Percentiles rank a stretch among this genome's conserved stretches.
Evolutionary conservation across 2,329 filamentous ascomycete species (phyloP).

Genomic region (Diplodia scrobiculata): DNA sequence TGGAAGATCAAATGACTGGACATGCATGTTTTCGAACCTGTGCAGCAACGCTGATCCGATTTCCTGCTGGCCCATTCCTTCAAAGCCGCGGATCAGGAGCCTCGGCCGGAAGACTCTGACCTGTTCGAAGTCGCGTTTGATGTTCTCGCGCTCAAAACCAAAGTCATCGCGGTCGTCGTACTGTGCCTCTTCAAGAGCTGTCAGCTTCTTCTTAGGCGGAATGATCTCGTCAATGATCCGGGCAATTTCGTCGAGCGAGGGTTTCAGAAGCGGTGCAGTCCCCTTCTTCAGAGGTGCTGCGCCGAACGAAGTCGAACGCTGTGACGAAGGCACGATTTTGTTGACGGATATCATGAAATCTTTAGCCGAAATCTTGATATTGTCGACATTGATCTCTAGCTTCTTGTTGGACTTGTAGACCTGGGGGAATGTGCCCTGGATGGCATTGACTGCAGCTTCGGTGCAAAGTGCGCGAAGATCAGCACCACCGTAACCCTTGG

Average conservation of each 20-base stretch:
- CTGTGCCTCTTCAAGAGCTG: slow-evolving; percentile 90
- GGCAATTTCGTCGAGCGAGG: slow-evolving; percentile 71
- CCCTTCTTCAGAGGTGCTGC: slow-evolving; percentile 77
- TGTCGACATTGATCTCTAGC: slow-evolving; percentile 79
- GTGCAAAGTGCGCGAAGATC: slow-evolving; percentile 93
- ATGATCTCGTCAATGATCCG: slow-evolving; percentile 71
- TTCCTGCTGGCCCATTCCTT: slow-evolving; percentile 94
- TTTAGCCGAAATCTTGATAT: slow-evolving; percentile 83
- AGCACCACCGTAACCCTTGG: slow-evolving; percentile 95
- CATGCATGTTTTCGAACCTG: slow-evolving; percentile 89
- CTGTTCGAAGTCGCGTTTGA: slow-evolving; percentile 73
- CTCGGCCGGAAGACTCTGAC: slow-evolving; percentile 86
- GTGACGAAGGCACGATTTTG: slow-evolving; percentile 93
- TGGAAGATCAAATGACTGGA: slow-evolving; percentile 90
- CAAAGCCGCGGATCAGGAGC: slow-evolving; percentile 75
- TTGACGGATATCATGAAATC: slow-evolving; percentile 98
- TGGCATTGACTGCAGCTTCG: slow-evolving; percentile 91
- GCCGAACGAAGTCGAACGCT: slow-evolving; percentile 81
- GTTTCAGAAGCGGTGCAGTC: slow-evolving; percentile 77
- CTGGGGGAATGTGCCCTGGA: slow-evolving; percentile 93
- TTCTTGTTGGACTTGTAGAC: slow-evolving; percentile 92
- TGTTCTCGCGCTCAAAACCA: slow-evolving; percentile 81
- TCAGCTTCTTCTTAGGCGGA: slow-evolving; percentile 81
- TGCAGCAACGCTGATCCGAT: slow-evolving; percentile 82
- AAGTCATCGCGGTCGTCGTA: slow-evolving; percentile 82